phyloP scores from a whole-genome alignment of 345 rosid species.

The Populus simonii region DNA sequence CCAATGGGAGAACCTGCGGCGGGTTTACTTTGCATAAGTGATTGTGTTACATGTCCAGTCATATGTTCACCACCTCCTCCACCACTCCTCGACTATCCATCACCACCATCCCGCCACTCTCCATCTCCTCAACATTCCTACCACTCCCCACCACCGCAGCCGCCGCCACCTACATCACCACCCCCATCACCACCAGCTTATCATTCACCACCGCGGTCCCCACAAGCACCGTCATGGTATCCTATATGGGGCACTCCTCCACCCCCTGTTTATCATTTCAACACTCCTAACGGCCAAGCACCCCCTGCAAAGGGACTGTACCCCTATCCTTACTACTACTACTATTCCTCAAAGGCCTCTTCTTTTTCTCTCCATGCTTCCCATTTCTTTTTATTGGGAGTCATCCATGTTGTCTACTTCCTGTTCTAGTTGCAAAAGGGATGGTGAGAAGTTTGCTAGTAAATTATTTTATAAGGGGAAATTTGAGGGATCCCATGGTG shows the following conservation, averaged over 20 bases:
- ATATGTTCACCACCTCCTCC: conserved; percentile 44
- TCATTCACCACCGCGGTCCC: conserved; percentile 11
- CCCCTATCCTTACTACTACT: conserved; percentile 61
- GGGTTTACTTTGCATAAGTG: conserved; percentile 42
- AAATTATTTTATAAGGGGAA: background rate
- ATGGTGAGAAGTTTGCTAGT: background rate
- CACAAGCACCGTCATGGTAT: conserved; percentile 10
- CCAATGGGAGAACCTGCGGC: conserved; percentile 19
- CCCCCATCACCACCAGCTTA: conserved; percentile 16
- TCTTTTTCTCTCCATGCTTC: conserved; percentile 10
- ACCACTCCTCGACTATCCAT: background rate
- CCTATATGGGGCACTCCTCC: conserved; percentile 35
- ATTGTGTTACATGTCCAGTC: conserved; percentile 44
- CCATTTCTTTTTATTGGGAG: background rate
- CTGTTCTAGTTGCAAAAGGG: background rate
- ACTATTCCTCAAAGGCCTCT: conserved; percentile 41
- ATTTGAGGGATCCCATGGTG: too few species aligned
- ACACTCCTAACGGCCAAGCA: conserved; percentile 25
- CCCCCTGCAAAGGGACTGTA: conserved; percentile 35
- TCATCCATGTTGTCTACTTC: conserved; percentile 2
- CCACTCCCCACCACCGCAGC: conserved; percentile 6
- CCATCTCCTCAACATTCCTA: conserved; percentile 22
- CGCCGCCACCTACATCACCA: background rate
- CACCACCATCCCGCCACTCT: conserved; percentile 21
- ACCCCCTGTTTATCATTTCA: conserved; percentile 39